Conservation (phyloP, 768 basidiomycete genomes). For the Holtermannia corniformis region DNA sequence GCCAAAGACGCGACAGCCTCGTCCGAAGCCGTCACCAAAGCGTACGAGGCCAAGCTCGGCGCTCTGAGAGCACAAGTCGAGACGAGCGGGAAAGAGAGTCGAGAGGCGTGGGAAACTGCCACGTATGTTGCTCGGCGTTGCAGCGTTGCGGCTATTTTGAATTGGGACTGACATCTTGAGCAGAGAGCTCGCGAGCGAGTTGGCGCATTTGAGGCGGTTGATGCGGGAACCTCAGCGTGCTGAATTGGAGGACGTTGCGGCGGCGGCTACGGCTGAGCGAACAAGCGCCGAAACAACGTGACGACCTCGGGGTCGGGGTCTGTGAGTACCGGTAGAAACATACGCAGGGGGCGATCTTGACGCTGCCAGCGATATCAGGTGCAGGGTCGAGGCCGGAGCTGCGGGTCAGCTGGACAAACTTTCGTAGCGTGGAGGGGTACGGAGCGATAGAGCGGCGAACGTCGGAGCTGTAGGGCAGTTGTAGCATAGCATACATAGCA, state of each 20-base stretch:
- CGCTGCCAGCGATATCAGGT: no score
- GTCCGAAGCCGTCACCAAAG: conserved; percentile 8
- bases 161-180: background rate
- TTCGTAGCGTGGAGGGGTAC: no score
- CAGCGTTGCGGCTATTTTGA: background rate
- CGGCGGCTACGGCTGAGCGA: no score
- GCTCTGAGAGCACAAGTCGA: conserved; percentile 15
- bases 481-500: no score
- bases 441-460: no score
- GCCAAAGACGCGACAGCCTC: conserved; percentile 10
- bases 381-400: no score
- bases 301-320: no score
- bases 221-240: conserved; percentile 15
- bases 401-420: no score
- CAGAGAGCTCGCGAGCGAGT: conserved; percentile 22
- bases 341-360: no score
- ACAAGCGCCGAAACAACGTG: no score
- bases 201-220: conserved; percentile 18
- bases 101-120: conserved; percentile 16
- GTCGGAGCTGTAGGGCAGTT: no score
- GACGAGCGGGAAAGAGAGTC: conserved; percentile 9
- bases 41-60: conserved; percentile 20
- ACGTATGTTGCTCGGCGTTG: conserved; percentile 14
- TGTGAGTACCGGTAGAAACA: no score
- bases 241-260: background rate